Conservation (phyloP, 2,329 filamentous ascomycete genomes). For the Lasiodiplodia theobromae region DNA sequence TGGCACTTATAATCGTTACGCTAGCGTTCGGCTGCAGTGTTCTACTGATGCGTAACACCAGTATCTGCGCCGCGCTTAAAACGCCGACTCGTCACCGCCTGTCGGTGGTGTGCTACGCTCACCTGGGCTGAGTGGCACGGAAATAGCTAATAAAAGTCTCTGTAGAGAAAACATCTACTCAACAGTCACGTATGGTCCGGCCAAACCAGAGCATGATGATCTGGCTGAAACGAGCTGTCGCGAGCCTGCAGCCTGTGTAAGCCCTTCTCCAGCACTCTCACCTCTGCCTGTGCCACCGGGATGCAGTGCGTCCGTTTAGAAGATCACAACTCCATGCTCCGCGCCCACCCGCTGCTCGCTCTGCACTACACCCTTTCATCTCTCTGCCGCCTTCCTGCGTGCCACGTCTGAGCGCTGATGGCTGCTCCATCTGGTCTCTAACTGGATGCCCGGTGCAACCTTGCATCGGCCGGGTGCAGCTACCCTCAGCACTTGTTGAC, state of each 20-base stretch:
- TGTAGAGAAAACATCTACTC: neutral
- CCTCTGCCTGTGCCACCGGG: neutral
- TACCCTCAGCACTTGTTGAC: neutral
- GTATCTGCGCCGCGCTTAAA: neutral
- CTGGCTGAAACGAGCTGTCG: neutral
- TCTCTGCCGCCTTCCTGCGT: neutral
- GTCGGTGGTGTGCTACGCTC: neutral
- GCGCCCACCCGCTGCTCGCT: neutral
- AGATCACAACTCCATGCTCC: neutral
- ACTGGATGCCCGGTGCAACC: neutral
- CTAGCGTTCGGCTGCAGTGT: neutral
- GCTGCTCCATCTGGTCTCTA: neutral
- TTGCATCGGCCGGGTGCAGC: slow-evolving; percentile 1
- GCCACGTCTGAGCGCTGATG: slow-evolving; percentile 1
- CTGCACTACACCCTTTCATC: neutral
- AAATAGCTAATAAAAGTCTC: no score
- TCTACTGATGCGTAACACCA: neutral
- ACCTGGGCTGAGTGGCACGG: neutral
- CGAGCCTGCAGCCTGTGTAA: neutral
- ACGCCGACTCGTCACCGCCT: neutral
- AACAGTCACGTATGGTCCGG: slow-evolving; percentile 14
- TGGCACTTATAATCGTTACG: no score
- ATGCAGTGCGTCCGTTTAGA: neutral
- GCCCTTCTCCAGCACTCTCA: neutral
- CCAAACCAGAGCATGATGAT: slow-evolving; percentile 15